Percentiles rank a stretch among this genome's conserved stretches.
phyloP scores from a whole-genome alignment of 148 eudicot species.

The Oxyria digyna region DNA sequence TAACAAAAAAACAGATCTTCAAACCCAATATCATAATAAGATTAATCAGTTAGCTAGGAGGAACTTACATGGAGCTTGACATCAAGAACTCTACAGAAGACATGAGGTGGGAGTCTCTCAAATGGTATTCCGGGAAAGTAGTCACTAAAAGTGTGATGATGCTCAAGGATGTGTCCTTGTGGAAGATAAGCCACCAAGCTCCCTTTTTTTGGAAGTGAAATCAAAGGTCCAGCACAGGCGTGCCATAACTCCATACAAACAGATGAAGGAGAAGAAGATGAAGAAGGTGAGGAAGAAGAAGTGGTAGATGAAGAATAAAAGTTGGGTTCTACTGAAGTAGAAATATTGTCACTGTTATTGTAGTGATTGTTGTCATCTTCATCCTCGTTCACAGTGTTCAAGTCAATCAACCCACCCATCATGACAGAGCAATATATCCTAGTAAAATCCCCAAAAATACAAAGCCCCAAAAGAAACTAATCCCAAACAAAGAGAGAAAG shows the following conservation, averaged over 20 bases:
- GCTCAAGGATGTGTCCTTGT: constrained; percentile 64
- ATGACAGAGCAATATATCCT: constrained; percentile 12
- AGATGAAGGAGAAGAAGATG: constrained; percentile 20
- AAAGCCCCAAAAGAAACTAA: background rate
- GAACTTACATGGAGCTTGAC: constrained; percentile 81
- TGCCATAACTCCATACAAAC: constrained; percentile 99
- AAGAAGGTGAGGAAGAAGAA: constrained; percentile 19
- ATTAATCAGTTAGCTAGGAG: background rate
- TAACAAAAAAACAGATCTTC: background rate
- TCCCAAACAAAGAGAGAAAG: background rate
- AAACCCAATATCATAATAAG: background rate
- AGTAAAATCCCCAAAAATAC: constrained; percentile 7
- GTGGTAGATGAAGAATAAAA: background rate
- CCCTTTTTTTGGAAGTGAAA: constrained; percentile 74
- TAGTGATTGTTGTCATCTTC: constrained; percentile 19
- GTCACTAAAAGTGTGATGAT: constrained; percentile 19
- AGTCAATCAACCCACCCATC: constrained; percentile 76
- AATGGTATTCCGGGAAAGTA: constrained; percentile 13
- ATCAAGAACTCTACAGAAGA: constrained; percentile 87
- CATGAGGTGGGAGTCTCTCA: constrained; percentile 45
- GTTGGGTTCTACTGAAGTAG: background rate
- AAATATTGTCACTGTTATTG: constrained; percentile 2
- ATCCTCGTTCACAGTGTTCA: constrained; percentile 55
- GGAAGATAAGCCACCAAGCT: constrained; percentile 74
- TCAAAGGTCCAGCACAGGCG: constrained; percentile 88